Evolutionary conservation across 768 basidiomycete species (phyloP).

Genomic region (Lepiota venenata): DNA sequence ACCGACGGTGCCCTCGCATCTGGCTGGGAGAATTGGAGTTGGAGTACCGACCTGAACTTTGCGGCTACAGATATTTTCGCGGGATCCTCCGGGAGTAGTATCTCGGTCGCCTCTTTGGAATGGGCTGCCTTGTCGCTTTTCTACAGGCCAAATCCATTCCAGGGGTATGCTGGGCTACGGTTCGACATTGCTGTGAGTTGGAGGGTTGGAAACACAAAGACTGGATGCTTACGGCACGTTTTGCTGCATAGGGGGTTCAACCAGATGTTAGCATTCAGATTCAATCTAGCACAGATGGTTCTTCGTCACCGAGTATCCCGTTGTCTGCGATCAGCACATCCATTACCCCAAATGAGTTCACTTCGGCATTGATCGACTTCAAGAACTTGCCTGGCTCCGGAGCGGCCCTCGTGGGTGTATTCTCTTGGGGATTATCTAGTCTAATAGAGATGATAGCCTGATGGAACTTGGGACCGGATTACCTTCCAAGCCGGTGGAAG

Average conservation of each 20-base stretch:
- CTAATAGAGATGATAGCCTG: constrained; percentile 21
- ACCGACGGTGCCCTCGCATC: constrained; percentile 35
- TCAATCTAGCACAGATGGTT: constrained; percentile 33
- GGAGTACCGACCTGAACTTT: constrained; percentile 40
- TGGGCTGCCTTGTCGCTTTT: constrained; percentile 48
- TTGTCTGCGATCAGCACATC: constrained; percentile 38
- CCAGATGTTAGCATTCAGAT: constrained; percentile 42
- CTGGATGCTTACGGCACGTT: background rate
- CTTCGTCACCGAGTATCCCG: constrained; percentile 34
- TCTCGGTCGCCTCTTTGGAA: constrained; percentile 38
- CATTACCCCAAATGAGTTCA: constrained; percentile 35
- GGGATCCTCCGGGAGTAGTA: constrained; percentile 39
- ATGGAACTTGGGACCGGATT: constrained; percentile 47
- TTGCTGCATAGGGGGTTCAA: constrained; percentile 33
- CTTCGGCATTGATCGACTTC: constrained; percentile 46
- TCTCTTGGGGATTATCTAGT: background rate
- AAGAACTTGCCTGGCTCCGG: constrained; percentile 40
- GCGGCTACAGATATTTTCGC: constrained; percentile 40
- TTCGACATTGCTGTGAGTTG: constrained; percentile 48
- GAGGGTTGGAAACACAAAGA: background rate
- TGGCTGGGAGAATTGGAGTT: constrained; percentile 53
- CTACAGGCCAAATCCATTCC: constrained; percentile 34
- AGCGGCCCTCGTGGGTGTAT: constrained; percentile 27
- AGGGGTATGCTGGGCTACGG: constrained; percentile 40
- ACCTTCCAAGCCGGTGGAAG: constrained; percentile 43